These are phyloP conservation scores for Lantana camara DNA, from an alignment of 257 asterid genomes.

Conservation along the genomic window DNA sequence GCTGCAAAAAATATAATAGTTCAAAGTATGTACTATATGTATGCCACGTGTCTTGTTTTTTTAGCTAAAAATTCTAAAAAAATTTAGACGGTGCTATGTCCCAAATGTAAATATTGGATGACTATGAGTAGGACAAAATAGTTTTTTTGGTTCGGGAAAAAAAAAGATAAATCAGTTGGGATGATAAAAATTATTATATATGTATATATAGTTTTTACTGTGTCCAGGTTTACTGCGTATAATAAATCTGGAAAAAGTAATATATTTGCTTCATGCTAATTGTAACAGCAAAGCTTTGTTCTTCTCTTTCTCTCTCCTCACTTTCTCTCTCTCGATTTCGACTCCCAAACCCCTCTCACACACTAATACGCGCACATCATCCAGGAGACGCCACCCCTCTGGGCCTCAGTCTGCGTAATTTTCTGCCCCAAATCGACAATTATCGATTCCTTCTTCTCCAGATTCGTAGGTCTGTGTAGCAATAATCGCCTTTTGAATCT, in stretches of 20 bases:
- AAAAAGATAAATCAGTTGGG: no score
- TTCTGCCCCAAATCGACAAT: conserved; percentile 38
- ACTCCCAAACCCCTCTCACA: conserved; percentile 46
- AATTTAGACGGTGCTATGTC: no score
- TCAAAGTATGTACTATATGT: no score
- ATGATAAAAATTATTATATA: no score
- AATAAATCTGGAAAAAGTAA: conserved; percentile 23
- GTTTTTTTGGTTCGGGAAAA: no score
- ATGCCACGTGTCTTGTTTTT: no score
- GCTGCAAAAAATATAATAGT: no score
- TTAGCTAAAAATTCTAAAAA: no score
- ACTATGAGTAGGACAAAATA: no score
- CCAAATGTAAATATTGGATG: no score
- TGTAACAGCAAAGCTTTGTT: conserved; percentile 38
- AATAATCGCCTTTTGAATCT: conserved; percentile 28
- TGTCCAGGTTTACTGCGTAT: background rate
- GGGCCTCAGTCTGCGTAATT: conserved; percentile 22
- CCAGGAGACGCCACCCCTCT: conserved; percentile 23
- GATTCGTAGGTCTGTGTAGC: conserved; percentile 39
- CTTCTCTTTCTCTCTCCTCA: conserved; percentile 15
- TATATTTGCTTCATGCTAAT: conserved; percentile 32
- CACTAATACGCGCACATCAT: conserved; percentile 38
- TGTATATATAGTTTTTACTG: background rate
- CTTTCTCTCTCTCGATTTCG: conserved; percentile 54
- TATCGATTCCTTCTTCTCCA: conserved; percentile 24